Percentiles rank a stretch among this genome's conserved stretches.
Conservation (phyloP, 805 yeast species). For the Jamesozyma hellenica region DNA sequence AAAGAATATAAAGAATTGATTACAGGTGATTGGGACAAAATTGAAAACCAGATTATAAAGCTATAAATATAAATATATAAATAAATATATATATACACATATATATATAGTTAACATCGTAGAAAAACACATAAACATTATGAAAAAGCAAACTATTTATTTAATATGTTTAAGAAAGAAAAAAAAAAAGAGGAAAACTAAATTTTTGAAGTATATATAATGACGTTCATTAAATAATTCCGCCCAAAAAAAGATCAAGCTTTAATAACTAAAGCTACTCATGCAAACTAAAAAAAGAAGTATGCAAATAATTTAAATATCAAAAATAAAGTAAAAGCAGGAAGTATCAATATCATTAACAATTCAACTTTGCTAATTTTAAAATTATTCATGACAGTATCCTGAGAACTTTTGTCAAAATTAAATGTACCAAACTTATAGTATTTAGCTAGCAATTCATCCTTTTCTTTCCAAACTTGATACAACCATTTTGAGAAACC, state of each 20-base stretch:
- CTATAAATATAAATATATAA: constrained; percentile 8
- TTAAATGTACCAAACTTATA: constrained; percentile 46
- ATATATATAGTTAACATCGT: background rate
- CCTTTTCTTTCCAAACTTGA: constrained; percentile 69
- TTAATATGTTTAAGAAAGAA: no score
- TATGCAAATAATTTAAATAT: constrained; percentile 2
- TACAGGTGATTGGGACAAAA: constrained; percentile 43
- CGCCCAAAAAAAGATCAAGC: no score
- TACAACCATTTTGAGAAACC: constrained; percentile 72
- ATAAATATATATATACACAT: no score
- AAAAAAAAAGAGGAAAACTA: no score
- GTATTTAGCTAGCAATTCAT: constrained; percentile 53
- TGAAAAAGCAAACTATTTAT: no score
- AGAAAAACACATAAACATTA: background rate
- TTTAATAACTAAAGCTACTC: no score
- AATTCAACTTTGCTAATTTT: constrained; percentile 15
- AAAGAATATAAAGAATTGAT: constrained; percentile 46
- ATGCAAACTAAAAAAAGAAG: constrained; percentile 1
- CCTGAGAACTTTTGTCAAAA: constrained; percentile 10
- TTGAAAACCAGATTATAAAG: constrained; percentile 21
- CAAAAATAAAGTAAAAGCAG: constrained; percentile 7
- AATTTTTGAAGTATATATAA: no score
- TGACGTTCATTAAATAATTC: no score
- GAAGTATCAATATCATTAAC: constrained; percentile 10
- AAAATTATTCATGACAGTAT: constrained; percentile 16